Percentiles rank a stretch among this genome's conserved stretches.
Evolutionary conservation across 805 yeast species (phyloP).

Genomic region (Yueomyces sinensis): DNA sequence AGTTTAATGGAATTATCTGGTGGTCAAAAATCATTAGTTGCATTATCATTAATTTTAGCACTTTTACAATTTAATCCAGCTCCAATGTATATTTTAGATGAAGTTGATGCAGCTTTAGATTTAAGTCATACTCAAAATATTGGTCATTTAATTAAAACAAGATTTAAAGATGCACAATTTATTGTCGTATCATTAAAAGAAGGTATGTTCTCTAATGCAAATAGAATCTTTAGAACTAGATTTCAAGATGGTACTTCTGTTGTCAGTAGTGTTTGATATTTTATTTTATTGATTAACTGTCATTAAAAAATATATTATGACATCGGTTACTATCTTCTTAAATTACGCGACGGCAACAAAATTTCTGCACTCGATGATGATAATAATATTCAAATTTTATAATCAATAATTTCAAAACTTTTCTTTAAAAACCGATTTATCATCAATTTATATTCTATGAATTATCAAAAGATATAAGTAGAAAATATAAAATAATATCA

Average conservation of each 20-base stretch:
- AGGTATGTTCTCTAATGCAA: slow-evolving; percentile 97
- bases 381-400: no score
- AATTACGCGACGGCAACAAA: no score
- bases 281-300: no score
- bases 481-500: background rate
- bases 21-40: slow-evolving; percentile 92
- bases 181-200: slow-evolving; percentile 94
- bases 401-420: no score
- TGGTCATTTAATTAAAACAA: slow-evolving; percentile 88
- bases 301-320: no score
- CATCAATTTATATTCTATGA: no score
- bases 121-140: slow-evolving; percentile 94
- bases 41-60: slow-evolving; percentile 84
- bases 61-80: slow-evolving; percentile 92
- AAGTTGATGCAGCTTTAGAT: slow-evolving; percentile 97
- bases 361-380: no score
- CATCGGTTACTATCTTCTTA: no score
- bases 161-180: slow-evolving; percentile 92
- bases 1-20: slow-evolving; percentile 91
- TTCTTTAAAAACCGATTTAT: no score
- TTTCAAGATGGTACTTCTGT: slow-evolving; percentile 96
- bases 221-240: slow-evolving; percentile 81
- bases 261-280: no score
- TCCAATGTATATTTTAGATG: slow-evolving; percentile 95
- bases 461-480: background rate